Evolutionary conservation across 805 yeast species (phyloP), one percentile per base, ranked within the genome.

Genomic region (Myxozyma mucilagina): DNA sequence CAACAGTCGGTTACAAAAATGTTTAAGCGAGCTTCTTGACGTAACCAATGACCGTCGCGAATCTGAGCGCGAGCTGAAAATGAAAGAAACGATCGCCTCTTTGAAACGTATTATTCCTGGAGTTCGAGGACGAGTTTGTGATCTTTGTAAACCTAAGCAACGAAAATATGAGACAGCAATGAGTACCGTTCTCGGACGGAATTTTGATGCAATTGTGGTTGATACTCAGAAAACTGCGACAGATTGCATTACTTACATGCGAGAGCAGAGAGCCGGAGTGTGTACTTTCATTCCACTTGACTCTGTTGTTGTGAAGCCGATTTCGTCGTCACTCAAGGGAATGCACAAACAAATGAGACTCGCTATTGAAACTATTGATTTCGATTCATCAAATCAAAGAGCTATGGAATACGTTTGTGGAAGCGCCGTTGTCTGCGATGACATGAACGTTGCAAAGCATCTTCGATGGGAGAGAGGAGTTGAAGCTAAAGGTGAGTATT

Each of bases 211-310:
- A 0, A 82, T 94, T 16, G 81, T 94, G 18, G 99, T 94, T 5
- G 96, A 90, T 67, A 81, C 81, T 32, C 76, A 84, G 5, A 72
- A 83, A 9, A 80, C 86, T 24, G 96, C 96, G 0, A 82, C 84
- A 59, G 84, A 85, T 63, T 89, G 96, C 71, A 87, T 94, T 64
- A 83, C 84, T 8, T 87, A 87, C 59, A 76, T 93, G 71, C 89
- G 90, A 68, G 92, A 89, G 66, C 93, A 93, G 71, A 81, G 97
- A 66, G 78, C 87, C 11, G 98, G 98, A 50, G 80, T 82, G 7
- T 91, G 94, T 0, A 84, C 96, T 0, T 92, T 94, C 69, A 87
- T 94, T 61, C 98, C 99, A 0, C 75, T 94, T 54, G 94, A 91
- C 69, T 80, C 91, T 1, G 85, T 94, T 36, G 82, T 79, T 8